Evolutionary conservation across 768 basidiomycete species (phyloP).

Genomic region (Amanita rubescens): DNA sequence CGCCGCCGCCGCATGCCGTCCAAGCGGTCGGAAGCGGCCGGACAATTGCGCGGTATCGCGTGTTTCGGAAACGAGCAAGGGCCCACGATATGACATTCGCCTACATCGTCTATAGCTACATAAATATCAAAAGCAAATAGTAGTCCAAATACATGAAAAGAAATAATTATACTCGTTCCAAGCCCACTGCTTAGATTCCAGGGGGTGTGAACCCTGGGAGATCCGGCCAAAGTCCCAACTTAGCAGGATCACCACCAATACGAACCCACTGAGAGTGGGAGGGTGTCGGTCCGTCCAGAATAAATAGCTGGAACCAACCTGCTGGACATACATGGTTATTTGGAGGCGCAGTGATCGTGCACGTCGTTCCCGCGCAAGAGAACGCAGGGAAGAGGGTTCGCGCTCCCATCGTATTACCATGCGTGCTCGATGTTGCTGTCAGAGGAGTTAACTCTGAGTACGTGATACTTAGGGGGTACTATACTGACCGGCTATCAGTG

Average conservation of each 20-base stretch:
- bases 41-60: too few species aligned
- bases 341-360: constrained; percentile 75
- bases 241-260: constrained; percentile 68
- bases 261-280: constrained; percentile 70
- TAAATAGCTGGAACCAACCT: constrained; percentile 70
- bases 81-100: too few species aligned
- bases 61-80: too few species aligned
- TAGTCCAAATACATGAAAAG: too few species aligned
- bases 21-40: too few species aligned
- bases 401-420: constrained; percentile 71
- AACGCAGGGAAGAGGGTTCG: constrained; percentile 71
- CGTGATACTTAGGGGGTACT: neutral
- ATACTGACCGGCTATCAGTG: constrained; percentile 54
- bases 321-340: constrained; percentile 63
- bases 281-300: constrained; percentile 74
- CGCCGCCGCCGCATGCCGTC: too few species aligned
- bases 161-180: too few species aligned
- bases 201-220: constrained; percentile 62
- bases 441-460: constrained; percentile 3
- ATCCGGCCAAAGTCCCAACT: constrained; percentile 68
- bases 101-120: too few species aligned
- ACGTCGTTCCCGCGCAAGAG: constrained; percentile 57
- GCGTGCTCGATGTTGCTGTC: constrained; percentile 64
- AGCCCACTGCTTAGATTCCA: constrained; percentile 32
- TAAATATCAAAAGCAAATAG: too few species aligned